These are phyloP conservation scores for Penicillium sp. DNA, from an alignment of 2,329 filamentous ascomycete species.

Conservation along the genomic window DNA sequence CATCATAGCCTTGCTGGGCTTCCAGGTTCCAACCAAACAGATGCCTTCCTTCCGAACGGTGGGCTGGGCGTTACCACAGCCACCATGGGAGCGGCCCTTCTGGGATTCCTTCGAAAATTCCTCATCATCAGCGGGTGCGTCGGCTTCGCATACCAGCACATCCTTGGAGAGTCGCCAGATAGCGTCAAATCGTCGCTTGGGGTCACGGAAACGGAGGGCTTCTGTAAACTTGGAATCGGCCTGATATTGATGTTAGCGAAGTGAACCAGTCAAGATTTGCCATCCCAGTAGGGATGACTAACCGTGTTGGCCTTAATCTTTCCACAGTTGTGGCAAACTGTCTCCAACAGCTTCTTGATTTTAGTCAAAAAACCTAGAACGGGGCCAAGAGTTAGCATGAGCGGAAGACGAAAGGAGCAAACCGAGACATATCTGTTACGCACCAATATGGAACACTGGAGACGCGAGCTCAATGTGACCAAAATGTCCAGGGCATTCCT, in stretches of 20 bases:
- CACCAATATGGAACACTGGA: constrained; percentile 85
- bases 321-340: constrained; percentile 98
- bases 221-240: constrained; percentile 78
- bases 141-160: constrained; percentile 79
- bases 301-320: constrained; percentile 97
- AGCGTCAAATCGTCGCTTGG: constrained; percentile 88
- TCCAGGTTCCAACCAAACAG: constrained; percentile 75
- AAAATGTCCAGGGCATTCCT: constrained; percentile 95
- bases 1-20: constrained; percentile 69
- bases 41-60: constrained; percentile 83
- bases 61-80: constrained; percentile 89
- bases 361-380: constrained; percentile 86
- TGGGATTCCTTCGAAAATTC: constrained; percentile 66
- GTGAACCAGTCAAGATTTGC: constrained; percentile 51
- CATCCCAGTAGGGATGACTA: constrained; percentile 67
- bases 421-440: constrained; percentile 10
- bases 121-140: constrained; percentile 64
- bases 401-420: background rate
- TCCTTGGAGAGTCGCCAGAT: constrained; percentile 92
- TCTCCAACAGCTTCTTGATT: constrained; percentile 98
- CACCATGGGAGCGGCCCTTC: constrained; percentile 66
- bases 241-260: constrained; percentile 56
- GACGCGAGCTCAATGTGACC: constrained; percentile 97
- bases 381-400: constrained; percentile 26
- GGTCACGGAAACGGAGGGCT: constrained; percentile 81